Percentiles rank a stretch among this genome's conserved stretches.
Evolutionary conservation across 2,329 filamentous ascomycete species (phyloP).

Genomic region (Fusarium subtropicale): DNA sequence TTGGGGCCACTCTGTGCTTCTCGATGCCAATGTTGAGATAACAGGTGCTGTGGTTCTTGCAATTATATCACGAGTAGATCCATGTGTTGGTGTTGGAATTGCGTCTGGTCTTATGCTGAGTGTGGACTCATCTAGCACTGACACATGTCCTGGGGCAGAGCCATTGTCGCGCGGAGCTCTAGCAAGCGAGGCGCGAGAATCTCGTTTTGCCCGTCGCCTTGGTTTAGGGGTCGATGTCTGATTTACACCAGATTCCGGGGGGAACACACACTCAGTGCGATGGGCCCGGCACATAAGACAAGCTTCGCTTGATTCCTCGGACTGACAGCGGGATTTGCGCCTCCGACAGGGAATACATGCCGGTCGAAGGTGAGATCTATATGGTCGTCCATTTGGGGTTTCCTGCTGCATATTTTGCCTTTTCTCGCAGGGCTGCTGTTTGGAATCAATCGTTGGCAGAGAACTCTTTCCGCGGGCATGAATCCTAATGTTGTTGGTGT

Average conservation of each 20-base stretch:
- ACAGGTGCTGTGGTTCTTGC: neutral
- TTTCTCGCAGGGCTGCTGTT: too few species aligned
- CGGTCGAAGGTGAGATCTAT: constrained; percentile 70
- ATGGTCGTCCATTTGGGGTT: constrained; percentile 57
- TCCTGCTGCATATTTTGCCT: constrained; percentile 3
- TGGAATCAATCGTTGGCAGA: neutral
- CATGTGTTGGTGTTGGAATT: neutral
- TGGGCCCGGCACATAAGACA: constrained; percentile 70
- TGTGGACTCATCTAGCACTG: neutral
- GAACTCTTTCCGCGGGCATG: neutral
- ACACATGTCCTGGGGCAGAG: neutral
- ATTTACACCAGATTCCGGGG: constrained; percentile 49
- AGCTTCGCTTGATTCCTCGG: constrained; percentile 61
- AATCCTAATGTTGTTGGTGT: neutral
- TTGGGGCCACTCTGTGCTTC: constrained; percentile 3
- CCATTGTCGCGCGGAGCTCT: neutral
- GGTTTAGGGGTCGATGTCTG: constrained; percentile 31
- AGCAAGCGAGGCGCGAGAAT: neutral
- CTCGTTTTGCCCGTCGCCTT: constrained; percentile 22
- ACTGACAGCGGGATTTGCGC: constrained; percentile 71
- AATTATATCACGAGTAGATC: neutral
- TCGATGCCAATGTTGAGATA: neutral
- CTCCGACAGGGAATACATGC: constrained; percentile 70
- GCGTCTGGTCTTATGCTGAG: neutral
- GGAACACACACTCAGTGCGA: constrained; percentile 67